These are phyloP conservation scores for Mucor indicus DNA, from an alignment of 371 early-diverging fungal species.

Conservation along the genomic window DNA sequence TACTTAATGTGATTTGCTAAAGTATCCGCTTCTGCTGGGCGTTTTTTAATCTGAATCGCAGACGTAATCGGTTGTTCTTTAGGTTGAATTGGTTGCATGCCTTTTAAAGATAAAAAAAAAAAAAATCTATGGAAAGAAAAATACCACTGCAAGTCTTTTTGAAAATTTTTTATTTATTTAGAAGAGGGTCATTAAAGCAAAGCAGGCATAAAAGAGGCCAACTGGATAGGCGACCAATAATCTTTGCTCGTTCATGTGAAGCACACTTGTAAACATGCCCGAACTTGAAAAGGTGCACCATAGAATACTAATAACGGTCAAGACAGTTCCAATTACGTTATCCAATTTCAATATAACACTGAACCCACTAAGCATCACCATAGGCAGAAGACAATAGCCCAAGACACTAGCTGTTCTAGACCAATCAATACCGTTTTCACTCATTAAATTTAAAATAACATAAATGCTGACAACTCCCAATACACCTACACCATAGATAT, in stretches of 20 bases:
- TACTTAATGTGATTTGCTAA: slow-evolving; percentile 44
- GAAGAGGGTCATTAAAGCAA: slow-evolving; percentile 93
- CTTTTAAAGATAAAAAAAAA: neutral
- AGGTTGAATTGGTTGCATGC: neutral
- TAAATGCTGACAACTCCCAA: slow-evolving; percentile 88
- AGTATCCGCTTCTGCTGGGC: slow-evolving; percentile 30
- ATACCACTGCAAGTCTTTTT: neutral
- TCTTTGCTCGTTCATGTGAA: slow-evolving; percentile 91
- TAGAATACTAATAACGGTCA: slow-evolving; percentile 69
- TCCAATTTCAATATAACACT: slow-evolving; percentile 49
- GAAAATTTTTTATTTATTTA: slow-evolving; percentile 29
- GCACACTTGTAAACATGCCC: slow-evolving; percentile 92
- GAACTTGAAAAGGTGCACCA: slow-evolving; percentile 97
- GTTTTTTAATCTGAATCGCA: slow-evolving; percentile 30
- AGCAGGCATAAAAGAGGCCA: slow-evolving; percentile 89
- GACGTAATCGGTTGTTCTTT: neutral
- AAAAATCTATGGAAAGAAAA: neutral
- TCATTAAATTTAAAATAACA: slow-evolving; percentile 92
- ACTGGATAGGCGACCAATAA: slow-evolving; percentile 96
- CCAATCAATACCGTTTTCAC: slow-evolving; percentile 82
- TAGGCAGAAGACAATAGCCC: slow-evolving; percentile 94
- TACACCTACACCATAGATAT: slow-evolving; percentile 94
- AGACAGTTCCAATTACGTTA: slow-evolving; percentile 55
- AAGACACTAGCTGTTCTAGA: slow-evolving; percentile 91
- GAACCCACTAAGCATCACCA: slow-evolving; percentile 82